Conservation (phyloP, 2,329 filamentous ascomycete species). For the Fusarium aywerte region DNA sequence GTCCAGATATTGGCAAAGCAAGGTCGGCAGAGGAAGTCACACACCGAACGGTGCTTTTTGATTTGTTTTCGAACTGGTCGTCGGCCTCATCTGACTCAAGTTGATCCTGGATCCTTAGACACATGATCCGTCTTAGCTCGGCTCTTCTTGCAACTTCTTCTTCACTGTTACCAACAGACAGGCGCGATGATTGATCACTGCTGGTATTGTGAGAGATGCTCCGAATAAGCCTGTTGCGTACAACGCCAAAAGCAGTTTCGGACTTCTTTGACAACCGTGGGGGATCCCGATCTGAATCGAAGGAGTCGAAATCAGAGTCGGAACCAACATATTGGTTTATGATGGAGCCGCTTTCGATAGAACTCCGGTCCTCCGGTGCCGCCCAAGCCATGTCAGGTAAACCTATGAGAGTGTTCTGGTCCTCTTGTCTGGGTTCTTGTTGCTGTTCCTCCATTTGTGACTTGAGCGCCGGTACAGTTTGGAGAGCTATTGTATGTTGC, state of each 20-base stretch:
- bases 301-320: slow-evolving; percentile 50
- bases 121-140: slow-evolving; percentile 65
- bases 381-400: slow-evolving; percentile 28
- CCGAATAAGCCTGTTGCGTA: slow-evolving; percentile 58
- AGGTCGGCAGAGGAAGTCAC: slow-evolving; percentile 46
- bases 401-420: slow-evolving; percentile 21
- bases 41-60: slow-evolving; percentile 42
- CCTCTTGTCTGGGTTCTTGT: neutral
- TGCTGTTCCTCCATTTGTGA: neutral
- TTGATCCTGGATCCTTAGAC: slow-evolving; percentile 68
- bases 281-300: slow-evolving; percentile 52
- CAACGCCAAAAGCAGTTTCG: slow-evolving; percentile 56
- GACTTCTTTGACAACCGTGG: slow-evolving; percentile 45
- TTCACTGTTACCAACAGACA: slow-evolving; percentile 59
- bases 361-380: slow-evolving; percentile 4
- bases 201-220: slow-evolving; percentile 60
- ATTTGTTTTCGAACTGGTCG: slow-evolving; percentile 48
- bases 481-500: slow-evolving; percentile 9
- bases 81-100: slow-evolving; percentile 59
- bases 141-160: slow-evolving; percentile 66
- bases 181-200: slow-evolving; percentile 54
- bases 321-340: slow-evolving; percentile 44
- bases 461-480: neutral
- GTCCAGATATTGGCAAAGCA: slow-evolving; percentile 53
- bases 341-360: slow-evolving; percentile 3